phyloP scores from a whole-genome alignment of 495 filamentous ascomycete species.

The Podospora tetraspora region DNA sequence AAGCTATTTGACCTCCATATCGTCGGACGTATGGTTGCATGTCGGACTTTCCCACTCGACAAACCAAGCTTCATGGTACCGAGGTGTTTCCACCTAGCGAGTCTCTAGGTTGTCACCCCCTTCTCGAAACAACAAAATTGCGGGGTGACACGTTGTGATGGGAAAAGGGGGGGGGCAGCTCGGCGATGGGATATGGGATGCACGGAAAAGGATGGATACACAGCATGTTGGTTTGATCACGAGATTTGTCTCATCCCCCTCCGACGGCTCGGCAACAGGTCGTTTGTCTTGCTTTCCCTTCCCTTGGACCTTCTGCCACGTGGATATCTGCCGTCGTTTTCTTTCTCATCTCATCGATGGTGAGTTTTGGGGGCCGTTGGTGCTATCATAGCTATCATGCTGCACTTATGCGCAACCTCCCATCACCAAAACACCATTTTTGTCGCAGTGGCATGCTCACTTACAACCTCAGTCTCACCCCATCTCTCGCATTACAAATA shows the following conservation, averaged over 20 bases:
- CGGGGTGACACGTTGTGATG: not conserved
- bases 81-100: not conserved
- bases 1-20: not conserved
- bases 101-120: not conserved
- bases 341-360: not conserved
- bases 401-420: not conserved
- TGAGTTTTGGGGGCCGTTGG: not conserved
- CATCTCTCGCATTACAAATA: not conserved
- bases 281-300: not conserved
- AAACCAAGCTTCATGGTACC: not conserved
- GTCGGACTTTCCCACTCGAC: not conserved
- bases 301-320: not conserved
- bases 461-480: not conserved
- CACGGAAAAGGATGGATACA: conserved; percentile 7
- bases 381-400: not conserved
- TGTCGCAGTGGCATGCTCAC: not conserved
- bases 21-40: not conserved
- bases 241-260: conserved; percentile 13
- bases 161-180: not conserved
- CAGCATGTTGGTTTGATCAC: conserved; percentile 14
- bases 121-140: not conserved
- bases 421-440: not conserved
- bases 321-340: not conserved
- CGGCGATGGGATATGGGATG: not conserved
- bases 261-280: not conserved